A percentile compares a stretch with the other conserved stretches of the same genome.
phyloP scores from a whole-genome alignment of 192 early-diverging fungal species.

The Coemansia sp. region DNA sequence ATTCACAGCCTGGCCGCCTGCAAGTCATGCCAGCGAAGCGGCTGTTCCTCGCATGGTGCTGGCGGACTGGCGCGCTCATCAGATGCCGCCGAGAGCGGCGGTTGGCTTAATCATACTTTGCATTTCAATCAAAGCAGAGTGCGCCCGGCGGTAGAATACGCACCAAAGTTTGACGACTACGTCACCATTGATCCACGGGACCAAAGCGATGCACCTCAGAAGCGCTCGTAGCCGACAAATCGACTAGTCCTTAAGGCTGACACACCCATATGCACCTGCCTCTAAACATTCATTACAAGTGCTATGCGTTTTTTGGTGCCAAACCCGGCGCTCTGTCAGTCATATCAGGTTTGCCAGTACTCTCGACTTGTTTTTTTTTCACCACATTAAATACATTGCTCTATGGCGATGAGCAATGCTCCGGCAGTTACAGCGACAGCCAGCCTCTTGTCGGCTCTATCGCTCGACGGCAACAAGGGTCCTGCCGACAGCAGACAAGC shows the following conservation, averaged over 20 bases:
- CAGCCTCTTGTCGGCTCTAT: constrained; percentile 25
- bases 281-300: too few species aligned
- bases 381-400: neutral
- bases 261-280: too few species aligned
- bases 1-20: constrained; percentile 70
- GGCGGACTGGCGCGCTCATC: too few species aligned
- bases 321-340: too few species aligned
- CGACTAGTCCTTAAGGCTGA: too few species aligned
- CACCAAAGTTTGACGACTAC: constrained; percentile 59
- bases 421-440: neutral
- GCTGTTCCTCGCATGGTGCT: too few species aligned
- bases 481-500: constrained; percentile 28
- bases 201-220: neutral
- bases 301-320: too few species aligned
- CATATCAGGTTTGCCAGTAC: too few species aligned
- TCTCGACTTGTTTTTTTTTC: neutral
- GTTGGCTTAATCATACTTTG: constrained; percentile 77
- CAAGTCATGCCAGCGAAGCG: constrained; percentile 55
- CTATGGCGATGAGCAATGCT: neutral
- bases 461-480: constrained; percentile 25
- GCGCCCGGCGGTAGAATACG: constrained; percentile 43
- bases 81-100: constrained; percentile 32
- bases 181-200: constrained; percentile 62
- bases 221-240: neutral
- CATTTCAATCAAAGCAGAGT: constrained; percentile 70